Evolutionary conservation across 2,329 filamentous ascomycete genomes (phyloP), one percentile per base, ranked within the genome.

Genomic region (Penicillium sp.): DNA sequence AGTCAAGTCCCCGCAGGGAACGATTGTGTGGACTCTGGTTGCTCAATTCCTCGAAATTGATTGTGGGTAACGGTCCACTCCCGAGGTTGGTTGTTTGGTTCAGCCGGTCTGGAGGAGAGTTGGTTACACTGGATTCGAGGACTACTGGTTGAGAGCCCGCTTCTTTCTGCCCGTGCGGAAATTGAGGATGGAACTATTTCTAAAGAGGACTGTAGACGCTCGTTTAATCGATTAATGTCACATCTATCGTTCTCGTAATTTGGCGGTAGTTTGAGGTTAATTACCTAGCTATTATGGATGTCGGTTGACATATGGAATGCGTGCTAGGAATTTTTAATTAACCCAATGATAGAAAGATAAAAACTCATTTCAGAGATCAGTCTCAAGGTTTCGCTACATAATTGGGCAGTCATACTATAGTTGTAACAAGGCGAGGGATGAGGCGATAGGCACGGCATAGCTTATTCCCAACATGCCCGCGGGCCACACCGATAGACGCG

Each of bases 11-110:
- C 44, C 22, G 15, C 42, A 30, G 53, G 7, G 53, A 9, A 12
- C 17, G 38, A 33, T 12, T 17, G 53, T 30, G 38, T 19, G 26
- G 38, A 4, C 53, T 44, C 26, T 55, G 38, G 57, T 60, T 54
- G 58, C 58, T 63, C 60, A 56, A 61, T 65, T 62, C 56, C 62
- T 54, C 56, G 62, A 65, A 65, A 66, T 64, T 64, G 53, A 49
- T 24, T 61, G 60, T 63, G 59, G 62, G 58, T 58, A 40, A 17
- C 33, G 56, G 38, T 60, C 61, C 61, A 63, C 61, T 58, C 28
- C 26, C 19, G 44, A 40, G 51, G 9, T 15, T 35, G 26, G 47
- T 38, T 26, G 19, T 28, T 22, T 40, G 47, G 47, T 51, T 22
- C 53, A 38, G 54, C 12, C 30, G 30, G 12, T 10, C 12, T 10